These are phyloP conservation scores for Thalassiosira ordinaria DNA, from an alignment of 352 stramenopile species.

Conservation along the genomic window DNA sequence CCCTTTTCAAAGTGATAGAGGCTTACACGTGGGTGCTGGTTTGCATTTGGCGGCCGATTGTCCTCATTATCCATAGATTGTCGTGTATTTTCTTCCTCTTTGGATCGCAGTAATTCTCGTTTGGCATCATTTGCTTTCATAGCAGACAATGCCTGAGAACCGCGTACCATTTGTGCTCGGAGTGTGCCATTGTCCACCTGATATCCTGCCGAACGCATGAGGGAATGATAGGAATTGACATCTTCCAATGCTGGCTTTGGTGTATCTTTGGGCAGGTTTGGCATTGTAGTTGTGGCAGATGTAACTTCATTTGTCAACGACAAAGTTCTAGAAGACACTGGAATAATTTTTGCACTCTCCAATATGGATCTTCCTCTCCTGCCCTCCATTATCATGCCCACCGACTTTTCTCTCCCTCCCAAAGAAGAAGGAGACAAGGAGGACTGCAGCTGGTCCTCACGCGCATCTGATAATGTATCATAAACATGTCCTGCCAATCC, in stretches of 20 bases:
- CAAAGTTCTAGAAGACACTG: no score
- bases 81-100: no score
- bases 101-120: neutral
- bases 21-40: constrained; percentile 12
- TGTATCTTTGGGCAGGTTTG: constrained; percentile 19
- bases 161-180: constrained; percentile 65
- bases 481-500: constrained; percentile 79
- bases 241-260: constrained; percentile 41
- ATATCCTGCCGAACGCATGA: constrained; percentile 83
- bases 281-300: neutral
- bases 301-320: neutral
- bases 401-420: no score
- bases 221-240: constrained; percentile 55
- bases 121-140: constrained; percentile 37
- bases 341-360: constrained; percentile 14
- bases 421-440: no score
- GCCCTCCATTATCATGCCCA: no score
- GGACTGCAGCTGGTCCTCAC: no score
- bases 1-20: constrained; percentile 63
- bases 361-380: constrained; percentile 27
- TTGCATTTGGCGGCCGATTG: neutral
- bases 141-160: constrained; percentile 29
- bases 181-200: constrained; percentile 48
- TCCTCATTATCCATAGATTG: no score
- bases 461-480: constrained; percentile 58